These are phyloP conservation scores for Alternaria sp. DNA, from an alignment of 2,329 filamentous ascomycete genomes.

Conservation along the genomic window DNA sequence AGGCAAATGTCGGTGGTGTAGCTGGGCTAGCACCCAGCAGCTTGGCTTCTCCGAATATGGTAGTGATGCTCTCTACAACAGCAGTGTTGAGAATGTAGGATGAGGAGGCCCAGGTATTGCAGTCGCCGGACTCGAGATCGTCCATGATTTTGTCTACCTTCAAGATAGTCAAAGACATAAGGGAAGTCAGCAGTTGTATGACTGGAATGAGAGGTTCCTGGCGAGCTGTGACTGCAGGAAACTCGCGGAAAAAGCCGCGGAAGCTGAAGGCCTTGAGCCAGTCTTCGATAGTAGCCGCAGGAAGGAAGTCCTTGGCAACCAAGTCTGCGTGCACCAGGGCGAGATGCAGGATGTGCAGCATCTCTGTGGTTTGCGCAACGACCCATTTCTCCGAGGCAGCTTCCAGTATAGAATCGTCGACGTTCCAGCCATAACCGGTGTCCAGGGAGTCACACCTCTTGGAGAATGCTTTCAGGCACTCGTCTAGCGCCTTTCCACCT, in stretches of 20 bases:
- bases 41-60: constrained; percentile 69
- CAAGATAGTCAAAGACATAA: constrained; percentile 76
- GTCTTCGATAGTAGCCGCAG: constrained; percentile 41
- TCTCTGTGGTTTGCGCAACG: constrained; percentile 71
- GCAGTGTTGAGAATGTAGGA: constrained; percentile 75
- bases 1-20: constrained; percentile 79
- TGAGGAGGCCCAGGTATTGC: constrained; percentile 45
- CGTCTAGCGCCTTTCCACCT: constrained; percentile 34
- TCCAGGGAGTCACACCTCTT: constrained; percentile 58
- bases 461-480: constrained; percentile 59
- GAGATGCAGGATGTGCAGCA: constrained; percentile 76
- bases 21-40: constrained; percentile 65
- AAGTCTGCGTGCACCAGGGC: constrained; percentile 74
- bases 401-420: constrained; percentile 59
- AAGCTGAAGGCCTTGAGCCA: constrained; percentile 44
- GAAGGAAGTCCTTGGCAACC: constrained; percentile 44
- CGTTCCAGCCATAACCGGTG: constrained; percentile 57
- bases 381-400: constrained; percentile 70
- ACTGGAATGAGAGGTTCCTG: constrained; percentile 63
- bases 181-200: constrained; percentile 73
- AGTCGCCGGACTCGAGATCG: constrained; percentile 46
- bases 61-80: constrained; percentile 76
- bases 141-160: constrained; percentile 70
- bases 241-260: constrained; percentile 69
- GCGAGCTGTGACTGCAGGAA: constrained; percentile 55